These are phyloP conservation scores for Ascoidea rubescens DNA, from an alignment of 805 yeast species.

Conservation along the genomic window DNA sequence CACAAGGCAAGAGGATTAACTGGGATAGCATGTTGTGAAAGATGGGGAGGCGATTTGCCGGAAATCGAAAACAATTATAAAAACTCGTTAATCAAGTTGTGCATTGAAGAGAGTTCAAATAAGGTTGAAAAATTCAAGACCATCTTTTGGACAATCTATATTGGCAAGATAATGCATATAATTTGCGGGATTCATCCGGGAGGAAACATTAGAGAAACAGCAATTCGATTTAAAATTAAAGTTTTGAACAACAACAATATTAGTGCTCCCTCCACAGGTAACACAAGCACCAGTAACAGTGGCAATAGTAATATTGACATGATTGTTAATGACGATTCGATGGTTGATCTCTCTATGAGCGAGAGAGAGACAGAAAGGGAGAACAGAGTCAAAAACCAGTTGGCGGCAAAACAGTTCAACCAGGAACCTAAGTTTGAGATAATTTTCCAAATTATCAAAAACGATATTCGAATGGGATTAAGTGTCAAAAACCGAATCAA, in stretches of 20 bases:
- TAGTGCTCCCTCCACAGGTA: not conserved
- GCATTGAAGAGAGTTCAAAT: constrained; percentile 23
- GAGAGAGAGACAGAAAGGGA: not conserved
- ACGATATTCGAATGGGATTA: constrained; percentile 8
- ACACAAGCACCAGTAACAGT: not conserved
- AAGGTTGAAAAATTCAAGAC: constrained; percentile 16
- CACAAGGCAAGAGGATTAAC: constrained; percentile 59
- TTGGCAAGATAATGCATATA: constrained; percentile 64
- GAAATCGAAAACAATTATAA: constrained; percentile 35
- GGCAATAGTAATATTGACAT: not conserved
- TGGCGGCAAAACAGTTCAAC: not conserved
- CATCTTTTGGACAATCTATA: constrained; percentile 61
- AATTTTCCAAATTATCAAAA: constrained; percentile 4
- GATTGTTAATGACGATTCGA: not conserved
- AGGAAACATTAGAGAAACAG: constrained; percentile 42
- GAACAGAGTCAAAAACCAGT: not conserved
- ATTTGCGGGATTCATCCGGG: constrained; percentile 76
- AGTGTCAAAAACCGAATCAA: constrained; percentile 11
- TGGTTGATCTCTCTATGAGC: not conserved
- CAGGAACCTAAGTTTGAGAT: constrained; percentile 6
- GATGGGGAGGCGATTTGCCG: constrained; percentile 76
- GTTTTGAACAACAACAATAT: constrained; percentile 4
- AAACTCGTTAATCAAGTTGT: constrained; percentile 31
- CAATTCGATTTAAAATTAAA: constrained; percentile 9
- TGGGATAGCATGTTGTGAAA: constrained; percentile 61